Evolutionary conservation across 331 rosid species (phyloP), one percentile per base, ranked within the genome.

Genomic region (Pyrus hybrid): DNA sequence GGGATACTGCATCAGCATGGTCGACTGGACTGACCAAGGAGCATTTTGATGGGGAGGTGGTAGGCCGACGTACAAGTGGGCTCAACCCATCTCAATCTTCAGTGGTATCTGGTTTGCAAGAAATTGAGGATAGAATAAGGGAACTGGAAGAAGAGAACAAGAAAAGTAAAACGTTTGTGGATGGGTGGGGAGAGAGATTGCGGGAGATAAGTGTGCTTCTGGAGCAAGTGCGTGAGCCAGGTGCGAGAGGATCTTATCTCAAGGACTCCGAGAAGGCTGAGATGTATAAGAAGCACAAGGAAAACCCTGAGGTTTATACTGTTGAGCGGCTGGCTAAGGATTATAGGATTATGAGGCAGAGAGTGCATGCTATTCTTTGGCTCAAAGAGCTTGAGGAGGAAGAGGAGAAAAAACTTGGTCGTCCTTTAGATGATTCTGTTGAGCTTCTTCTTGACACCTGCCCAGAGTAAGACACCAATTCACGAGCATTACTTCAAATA

Each of bases 301-400:
- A 94, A 56, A 78, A 88, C 63, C 95, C 97, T 6, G 89, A 87
- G 76, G 81, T 88, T 17, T 88, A 94, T 86, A 90, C 93, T 0
- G 81, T 90, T 1, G 97, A 94, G 84, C 93, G 51, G 77, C 91
- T 94, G 4, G 97, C 99, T 4, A 86, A 85, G 80, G 99, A 94
- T 88, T 94, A 86, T 22, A 86, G 96, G 74, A 80, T 94, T 30
- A 90, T 91, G 97, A 92, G 99, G 85, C 97, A 94, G 83, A 91
- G 99, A 56, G 99, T 94, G 64, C 99, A 90, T 63, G 97, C 99
- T 58, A 94, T 94, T 83, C 91, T 94, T 8, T 94, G 96, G 96
- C 87, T 94, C 56, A 94, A 94, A 85, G 92, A 94, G 81, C 84
- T 85, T 29, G 95, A 94, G 76, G 99, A 90, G 73, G 93, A 88